Percentiles rank a stretch among this genome's conserved stretches.
Evolutionary conservation across 2,329 filamentous ascomycete genomes (phyloP).

Genomic region (Hymenoscyphus occultus): DNA sequence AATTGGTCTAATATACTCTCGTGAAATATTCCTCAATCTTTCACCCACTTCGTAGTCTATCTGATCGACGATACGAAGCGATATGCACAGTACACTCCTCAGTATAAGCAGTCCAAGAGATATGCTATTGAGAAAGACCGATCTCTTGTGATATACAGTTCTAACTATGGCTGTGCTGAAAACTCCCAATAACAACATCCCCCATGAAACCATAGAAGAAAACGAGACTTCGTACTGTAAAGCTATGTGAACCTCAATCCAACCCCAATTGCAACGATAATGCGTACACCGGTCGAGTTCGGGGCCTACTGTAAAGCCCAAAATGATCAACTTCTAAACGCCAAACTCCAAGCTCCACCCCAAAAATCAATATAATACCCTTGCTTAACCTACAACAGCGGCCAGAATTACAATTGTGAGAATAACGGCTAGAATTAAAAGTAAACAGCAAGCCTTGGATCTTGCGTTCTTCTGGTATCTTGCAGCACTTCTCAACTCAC

Average conservation of each 20-base stretch:
- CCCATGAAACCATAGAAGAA: background rate
- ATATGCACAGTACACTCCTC: no score
- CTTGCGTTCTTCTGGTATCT: slow-evolving; percentile 93
- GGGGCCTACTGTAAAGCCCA: background rate
- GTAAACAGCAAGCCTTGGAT: slow-evolving; percentile 88
- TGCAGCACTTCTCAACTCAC: slow-evolving; percentile 80
- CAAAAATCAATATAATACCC: background rate
- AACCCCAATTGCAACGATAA: background rate
- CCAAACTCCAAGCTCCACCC: slow-evolving; percentile 4
- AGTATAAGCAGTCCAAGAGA: no score
- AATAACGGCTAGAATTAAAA: slow-evolving; percentile 85
- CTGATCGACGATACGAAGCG: no score
- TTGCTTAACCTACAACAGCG: slow-evolving; percentile 66
- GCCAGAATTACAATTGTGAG: slow-evolving; percentile 87
- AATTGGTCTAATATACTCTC: no score
- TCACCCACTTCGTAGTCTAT: no score
- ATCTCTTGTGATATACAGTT: no score
- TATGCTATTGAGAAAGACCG: no score
- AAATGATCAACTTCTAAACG: background rate
- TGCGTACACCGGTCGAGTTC: background rate
- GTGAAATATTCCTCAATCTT: no score
- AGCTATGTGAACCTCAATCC: background rate
- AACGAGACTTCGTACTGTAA: background rate
- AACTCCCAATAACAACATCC: background rate
- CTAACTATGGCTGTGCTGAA: no score